Evolutionary conservation across 176 grass and related monocot genomes (phyloP), one percentile per base, ranked within the genome.

Genomic region (Oryza officinalis): DNA sequence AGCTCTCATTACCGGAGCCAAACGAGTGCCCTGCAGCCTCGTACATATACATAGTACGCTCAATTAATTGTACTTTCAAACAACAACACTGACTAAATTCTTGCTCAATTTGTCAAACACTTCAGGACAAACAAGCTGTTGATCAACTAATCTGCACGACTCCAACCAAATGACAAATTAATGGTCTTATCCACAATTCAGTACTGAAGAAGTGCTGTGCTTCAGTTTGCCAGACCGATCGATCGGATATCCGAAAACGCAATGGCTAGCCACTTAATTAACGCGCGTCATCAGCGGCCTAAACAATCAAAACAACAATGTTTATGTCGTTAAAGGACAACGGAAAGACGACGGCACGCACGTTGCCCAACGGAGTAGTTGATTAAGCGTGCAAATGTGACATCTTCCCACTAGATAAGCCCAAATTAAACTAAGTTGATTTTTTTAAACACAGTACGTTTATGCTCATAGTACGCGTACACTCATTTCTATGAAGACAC

Each of bases 341-440:
- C 18, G 8, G 20, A 35, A 84, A 52, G 44, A 35, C 8, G 27
- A 22, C 60, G 61, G 18, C 13, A 45, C n/a, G 69, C 67, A 80
- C 76, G 68, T 65, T 79, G 76, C 14, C 40, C 76, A 10, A 47
- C 47, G 35, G 63, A 75, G 65, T 20, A 68, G 59, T 74, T 43
- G 23, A 13, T 67, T 43, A 31, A 74, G 77, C 57, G 61, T 66
- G 44, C 60, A 67, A 57, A 18, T 18, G 26, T 74, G 69, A 67
- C 57, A 25, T 25, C 57, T 61, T 61, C n/a, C 57, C 20, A 61
- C n/a, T 25, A 61, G 57, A 61, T 61, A 61, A 25, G n/a, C 57
- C 57, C n/a, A 25, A 25, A 61, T 61, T 61, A 61, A 60, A 25
- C 57, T 61, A 61, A 25, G 27, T 14, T 79, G 35, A 46, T 74